phyloP scores from a whole-genome alignment of 768 basidiomycete species.

The Rhodocollybia butyracea region DNA sequence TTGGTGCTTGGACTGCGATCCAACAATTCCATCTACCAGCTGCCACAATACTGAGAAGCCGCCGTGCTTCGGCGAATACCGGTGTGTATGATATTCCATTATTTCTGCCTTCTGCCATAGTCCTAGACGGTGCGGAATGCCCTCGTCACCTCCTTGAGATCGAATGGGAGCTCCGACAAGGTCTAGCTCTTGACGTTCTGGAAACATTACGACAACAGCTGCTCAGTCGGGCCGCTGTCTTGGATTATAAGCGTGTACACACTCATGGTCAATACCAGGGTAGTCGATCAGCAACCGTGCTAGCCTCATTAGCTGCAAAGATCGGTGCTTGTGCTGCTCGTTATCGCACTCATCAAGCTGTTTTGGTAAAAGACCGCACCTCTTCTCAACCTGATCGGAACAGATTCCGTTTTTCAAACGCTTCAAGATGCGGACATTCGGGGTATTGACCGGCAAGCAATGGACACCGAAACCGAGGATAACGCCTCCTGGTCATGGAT shows the following conservation, averaged over 20 bases:
- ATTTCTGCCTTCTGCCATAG: conserved; percentile 17
- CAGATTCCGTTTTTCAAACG: conserved; percentile 1
- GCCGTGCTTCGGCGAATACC: too few relatives aligned
- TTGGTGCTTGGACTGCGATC: conserved; percentile 24
- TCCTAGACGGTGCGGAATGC: not conserved
- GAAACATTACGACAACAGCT: conserved; percentile 25
- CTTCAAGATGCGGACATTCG: conserved; percentile 15
- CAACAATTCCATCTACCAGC: conserved; percentile 27
- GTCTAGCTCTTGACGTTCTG: conserved; percentile 25
- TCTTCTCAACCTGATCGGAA: conserved; percentile 5
- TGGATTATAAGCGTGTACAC: conserved; percentile 24
- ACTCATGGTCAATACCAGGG: conserved; percentile 22
- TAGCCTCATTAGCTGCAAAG: conserved; percentile 13
- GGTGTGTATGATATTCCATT: conserved; percentile 19
- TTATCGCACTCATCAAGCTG: conserved; percentile 11
- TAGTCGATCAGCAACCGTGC: conserved; percentile 18
- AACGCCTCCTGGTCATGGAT: conserved; percentile 20
- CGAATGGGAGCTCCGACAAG: conserved; percentile 25
- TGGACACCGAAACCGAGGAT: conserved; percentile 16
- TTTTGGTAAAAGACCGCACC: not conserved
- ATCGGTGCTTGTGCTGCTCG: conserved; percentile 12
- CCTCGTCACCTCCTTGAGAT: conserved; percentile 12
- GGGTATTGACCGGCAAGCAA: conserved; percentile 10
- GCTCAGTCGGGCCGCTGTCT: conserved; percentile 24
- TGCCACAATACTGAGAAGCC: too few relatives aligned